Base-by-base conservation (phyloP, 768 basidiomycete species). In the Serendipita sp. region DNA sequence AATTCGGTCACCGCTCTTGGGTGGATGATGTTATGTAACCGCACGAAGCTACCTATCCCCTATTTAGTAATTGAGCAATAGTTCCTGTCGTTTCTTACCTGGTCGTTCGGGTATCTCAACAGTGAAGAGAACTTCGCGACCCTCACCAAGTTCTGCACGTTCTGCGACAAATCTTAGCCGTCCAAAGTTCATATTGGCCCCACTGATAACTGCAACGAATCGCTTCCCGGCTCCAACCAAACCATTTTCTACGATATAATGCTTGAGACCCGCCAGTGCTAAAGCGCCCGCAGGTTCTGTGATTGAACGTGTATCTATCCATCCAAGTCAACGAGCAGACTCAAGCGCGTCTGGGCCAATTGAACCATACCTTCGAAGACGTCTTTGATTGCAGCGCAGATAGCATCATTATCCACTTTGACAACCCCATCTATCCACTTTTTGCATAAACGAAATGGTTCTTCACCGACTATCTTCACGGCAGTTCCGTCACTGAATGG, bases 131-230 rank as follows among this genome's bases (percentile, higher is more conserved):
- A 88, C 96, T 75, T 99, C 96, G 62, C 88, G 81, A 10, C 95
- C 87, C 74, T 99, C 96, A 67, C 96, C 96, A 18, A 98, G 79
- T 73, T 97, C 93, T 2, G 96, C 96, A 64, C 96, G 92, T 73
- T 99, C 96, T 18, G 96, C 89, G n/a, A 99, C 94, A 72, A 98
- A 99, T 8, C 96, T 83, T 52, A 99, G 74, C 46, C 95, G 83
- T 70, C 92, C 90, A 74, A 99, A 99, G 76, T 99, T 98, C 91
- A 99, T 96, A 75, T 99, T 98, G 16, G 95, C 96, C 23, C 96
- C 96, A 70, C 91, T 94, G 67, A 98, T 76, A 62, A 97, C 84
- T 3, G 83, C 93, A 34, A 97, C 94, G 67, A 94, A 96, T 64
- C 82, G 85, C 75, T 91, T 91, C 64, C 87, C 80, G 1, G 88